These are phyloP conservation scores for Neostapfia colusana DNA, from an alignment of 176 grass and related monocot genomes.

Conservation along the genomic window DNA sequence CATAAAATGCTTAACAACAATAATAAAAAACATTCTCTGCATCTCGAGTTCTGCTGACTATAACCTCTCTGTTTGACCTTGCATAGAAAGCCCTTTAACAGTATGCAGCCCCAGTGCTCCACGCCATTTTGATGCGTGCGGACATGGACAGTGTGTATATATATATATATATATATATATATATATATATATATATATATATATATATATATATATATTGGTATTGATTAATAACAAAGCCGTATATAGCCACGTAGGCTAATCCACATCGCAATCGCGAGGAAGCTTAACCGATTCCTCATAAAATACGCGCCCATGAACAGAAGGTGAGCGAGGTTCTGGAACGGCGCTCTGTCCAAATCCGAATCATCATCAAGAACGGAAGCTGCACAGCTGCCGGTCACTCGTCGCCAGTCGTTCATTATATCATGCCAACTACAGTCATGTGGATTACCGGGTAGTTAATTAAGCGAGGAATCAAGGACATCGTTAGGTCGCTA, in stretches of 20 bases:
- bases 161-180: no score
- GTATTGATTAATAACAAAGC: not conserved
- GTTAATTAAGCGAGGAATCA: conserved; percentile 36
- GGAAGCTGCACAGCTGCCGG: not conserved
- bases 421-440: not conserved
- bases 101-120: not conserved
- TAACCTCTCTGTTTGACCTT: not conserved
- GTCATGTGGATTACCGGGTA: not conserved
- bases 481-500: not conserved
- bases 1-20: no score
- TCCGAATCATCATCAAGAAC: not conserved
- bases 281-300: not conserved
- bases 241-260: not conserved
- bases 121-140: not conserved
- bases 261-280: not conserved
- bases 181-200: no score
- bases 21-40: not conserved
- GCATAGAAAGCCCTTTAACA: not conserved
- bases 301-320: not conserved
- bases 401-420: not conserved
- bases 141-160: not conserved
- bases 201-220: no score
- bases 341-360: not conserved
- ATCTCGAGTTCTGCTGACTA: no score
- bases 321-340: not conserved